Conservation (phyloP, 2,329 filamentous ascomycete genomes). For the Xylogone sp. region DNA sequence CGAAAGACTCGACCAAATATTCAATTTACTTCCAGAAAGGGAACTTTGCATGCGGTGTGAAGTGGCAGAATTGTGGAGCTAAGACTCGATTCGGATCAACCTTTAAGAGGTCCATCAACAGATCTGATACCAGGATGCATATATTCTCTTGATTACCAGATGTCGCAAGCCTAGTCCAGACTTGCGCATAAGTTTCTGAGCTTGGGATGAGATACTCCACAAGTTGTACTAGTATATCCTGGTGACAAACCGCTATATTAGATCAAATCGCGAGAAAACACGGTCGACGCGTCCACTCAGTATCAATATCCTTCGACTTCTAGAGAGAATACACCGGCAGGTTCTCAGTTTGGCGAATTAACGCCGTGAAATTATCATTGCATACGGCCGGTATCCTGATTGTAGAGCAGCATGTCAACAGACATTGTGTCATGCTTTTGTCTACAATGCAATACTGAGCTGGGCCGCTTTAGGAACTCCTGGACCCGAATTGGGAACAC, state of each 20-base stretch:
- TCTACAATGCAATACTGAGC: conserved; percentile 19
- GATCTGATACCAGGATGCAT: too few relatives aligned
- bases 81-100: not conserved
- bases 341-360: not conserved
- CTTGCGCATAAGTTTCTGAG: not conserved
- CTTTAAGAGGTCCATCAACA: not conserved
- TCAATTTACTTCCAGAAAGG: not conserved
- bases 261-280: not conserved
- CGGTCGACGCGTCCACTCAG: not conserved
- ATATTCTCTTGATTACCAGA: not conserved
- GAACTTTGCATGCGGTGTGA: not conserved
- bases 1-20: not conserved
- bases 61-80: not conserved
- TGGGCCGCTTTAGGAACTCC: conserved; percentile 24
- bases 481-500: conserved; percentile 28
- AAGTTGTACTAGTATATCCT: not conserved
- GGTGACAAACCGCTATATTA: not conserved
- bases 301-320: not conserved
- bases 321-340: conserved; percentile 65
- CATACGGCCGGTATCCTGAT: not conserved
- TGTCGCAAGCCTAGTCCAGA: not conserved
- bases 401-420: conserved; percentile 8
- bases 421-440: conserved; percentile 22
- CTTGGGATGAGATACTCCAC: not conserved
- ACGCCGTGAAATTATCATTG: not conserved